Conservation (phyloP, 768 basidiomycete species). For the Lactarius indigo region DNA sequence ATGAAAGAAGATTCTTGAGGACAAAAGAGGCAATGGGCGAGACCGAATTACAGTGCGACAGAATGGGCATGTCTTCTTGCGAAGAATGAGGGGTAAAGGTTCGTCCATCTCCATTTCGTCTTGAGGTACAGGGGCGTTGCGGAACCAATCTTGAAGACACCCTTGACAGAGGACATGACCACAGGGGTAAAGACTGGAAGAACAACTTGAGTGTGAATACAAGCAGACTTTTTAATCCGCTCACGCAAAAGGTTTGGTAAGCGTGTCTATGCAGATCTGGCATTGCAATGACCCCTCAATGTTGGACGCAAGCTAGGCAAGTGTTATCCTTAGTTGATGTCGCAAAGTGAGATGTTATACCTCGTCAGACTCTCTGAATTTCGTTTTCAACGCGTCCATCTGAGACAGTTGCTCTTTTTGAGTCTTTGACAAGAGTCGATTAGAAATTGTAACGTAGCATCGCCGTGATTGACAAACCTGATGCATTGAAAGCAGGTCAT, state of each 20-base stretch:
- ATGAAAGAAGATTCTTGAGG: slow-evolving; percentile 56
- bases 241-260: slow-evolving; percentile 64
- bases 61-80: slow-evolving; percentile 69
- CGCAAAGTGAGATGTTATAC: slow-evolving; percentile 35
- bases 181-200: slow-evolving; percentile 61
- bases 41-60: slow-evolving; percentile 56
- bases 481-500: slow-evolving; percentile 38
- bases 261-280: slow-evolving; percentile 73
- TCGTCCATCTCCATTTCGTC: slow-evolving; percentile 45
- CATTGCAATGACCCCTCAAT: slow-evolving; percentile 64
- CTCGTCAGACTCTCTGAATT: slow-evolving; percentile 53
- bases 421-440: slow-evolving; percentile 31
- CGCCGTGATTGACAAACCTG: slow-evolving; percentile 34
- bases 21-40: slow-evolving; percentile 64
- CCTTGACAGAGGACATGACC: slow-evolving; percentile 72
- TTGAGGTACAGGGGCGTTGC: slow-evolving; percentile 52
- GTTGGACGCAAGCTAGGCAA: slow-evolving; percentile 45
- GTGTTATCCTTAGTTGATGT: not conserved
- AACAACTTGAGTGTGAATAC: slow-evolving; percentile 16
- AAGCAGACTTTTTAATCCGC: slow-evolving; percentile 29
- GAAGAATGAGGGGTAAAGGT: slow-evolving; percentile 47
- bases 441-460: not conserved
- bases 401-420: slow-evolving; percentile 46
- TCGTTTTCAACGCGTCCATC: slow-evolving; percentile 43
- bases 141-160: slow-evolving; percentile 79